Evolutionary conservation across 2,329 filamentous ascomycete genomes (phyloP).

Genomic region (Coniochaeta sp.): DNA sequence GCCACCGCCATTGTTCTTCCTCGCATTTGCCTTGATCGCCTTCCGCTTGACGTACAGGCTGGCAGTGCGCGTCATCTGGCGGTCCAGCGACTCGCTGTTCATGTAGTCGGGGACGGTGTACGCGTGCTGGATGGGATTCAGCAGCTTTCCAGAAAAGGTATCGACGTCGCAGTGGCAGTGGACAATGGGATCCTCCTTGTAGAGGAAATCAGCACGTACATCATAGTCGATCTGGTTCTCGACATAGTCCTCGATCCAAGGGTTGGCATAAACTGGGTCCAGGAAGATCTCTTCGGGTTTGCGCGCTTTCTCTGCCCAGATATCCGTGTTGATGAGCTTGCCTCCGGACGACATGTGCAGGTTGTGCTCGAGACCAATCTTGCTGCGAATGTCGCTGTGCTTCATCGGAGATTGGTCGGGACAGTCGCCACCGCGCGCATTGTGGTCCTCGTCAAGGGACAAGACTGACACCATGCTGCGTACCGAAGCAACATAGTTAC

Average conservation of each 20-base stretch:
- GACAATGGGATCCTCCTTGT: background rate
- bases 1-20: background rate
- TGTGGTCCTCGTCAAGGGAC: background rate
- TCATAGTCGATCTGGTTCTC: background rate
- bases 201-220: background rate
- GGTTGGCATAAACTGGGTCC: slow-evolving; percentile 11
- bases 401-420: background rate
- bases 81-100: background rate
- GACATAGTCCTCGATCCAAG: slow-evolving; percentile 21
- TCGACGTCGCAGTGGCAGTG: background rate
- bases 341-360: background rate
- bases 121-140: background rate
- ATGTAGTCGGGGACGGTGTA: slow-evolving; percentile 1
- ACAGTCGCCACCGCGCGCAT: background rate
- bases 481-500: background rate
- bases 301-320: background rate
- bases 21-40: background rate
- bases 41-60: background rate
- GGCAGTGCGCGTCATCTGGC: background rate
- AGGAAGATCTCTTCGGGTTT: background rate
- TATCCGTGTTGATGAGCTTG: background rate
- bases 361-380: background rate
- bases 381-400: background rate
- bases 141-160: background rate
- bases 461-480: background rate